Percentiles rank a stretch among this genome's conserved stretches.
Conservation (phyloP, 768 basidiomycete genomes). For the Lentinula aciculospora region DNA sequence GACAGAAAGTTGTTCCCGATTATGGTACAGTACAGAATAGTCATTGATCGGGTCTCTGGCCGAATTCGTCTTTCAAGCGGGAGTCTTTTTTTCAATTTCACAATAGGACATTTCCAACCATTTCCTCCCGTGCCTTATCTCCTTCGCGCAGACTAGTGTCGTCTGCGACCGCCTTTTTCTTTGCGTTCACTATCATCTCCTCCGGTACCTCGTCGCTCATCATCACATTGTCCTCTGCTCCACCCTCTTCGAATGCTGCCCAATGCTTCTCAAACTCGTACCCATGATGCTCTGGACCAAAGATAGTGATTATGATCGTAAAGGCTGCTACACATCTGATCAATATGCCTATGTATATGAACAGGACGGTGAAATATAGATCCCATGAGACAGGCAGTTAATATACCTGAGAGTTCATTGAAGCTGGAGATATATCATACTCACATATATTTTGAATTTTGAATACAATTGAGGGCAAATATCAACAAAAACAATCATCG, state of each 20-base stretch:
- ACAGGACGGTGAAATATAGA: neutral
- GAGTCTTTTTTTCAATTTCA: too few species aligned
- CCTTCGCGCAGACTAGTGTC: neutral
- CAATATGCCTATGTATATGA: constrained; percentile 52
- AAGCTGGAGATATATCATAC: too few species aligned
- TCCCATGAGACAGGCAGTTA: too few species aligned
- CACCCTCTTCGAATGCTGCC: constrained; percentile 76
- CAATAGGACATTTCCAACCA: neutral
- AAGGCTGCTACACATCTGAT: constrained; percentile 79
- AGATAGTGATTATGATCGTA: constrained; percentile 64
- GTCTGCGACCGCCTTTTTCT: neutral
- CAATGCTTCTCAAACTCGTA: constrained; percentile 82
- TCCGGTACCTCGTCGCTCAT: neutral
- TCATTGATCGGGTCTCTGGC: neutral
- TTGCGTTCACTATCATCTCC: neutral
- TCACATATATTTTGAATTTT: too few species aligned
- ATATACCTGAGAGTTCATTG: too few species aligned
- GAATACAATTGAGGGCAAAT: too few species aligned
- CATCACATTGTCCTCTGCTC: constrained; percentile 31
- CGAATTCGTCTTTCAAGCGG: too few species aligned
- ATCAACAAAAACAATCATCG: neutral
- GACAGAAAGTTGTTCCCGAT: constrained; percentile 24
- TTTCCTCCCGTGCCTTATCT: neutral
- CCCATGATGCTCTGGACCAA: constrained; percentile 75
- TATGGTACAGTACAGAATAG: constrained; percentile 35